Conservation (phyloP, 2,329 filamentous ascomycete genomes). For the Chaetomium sp. region DNA sequence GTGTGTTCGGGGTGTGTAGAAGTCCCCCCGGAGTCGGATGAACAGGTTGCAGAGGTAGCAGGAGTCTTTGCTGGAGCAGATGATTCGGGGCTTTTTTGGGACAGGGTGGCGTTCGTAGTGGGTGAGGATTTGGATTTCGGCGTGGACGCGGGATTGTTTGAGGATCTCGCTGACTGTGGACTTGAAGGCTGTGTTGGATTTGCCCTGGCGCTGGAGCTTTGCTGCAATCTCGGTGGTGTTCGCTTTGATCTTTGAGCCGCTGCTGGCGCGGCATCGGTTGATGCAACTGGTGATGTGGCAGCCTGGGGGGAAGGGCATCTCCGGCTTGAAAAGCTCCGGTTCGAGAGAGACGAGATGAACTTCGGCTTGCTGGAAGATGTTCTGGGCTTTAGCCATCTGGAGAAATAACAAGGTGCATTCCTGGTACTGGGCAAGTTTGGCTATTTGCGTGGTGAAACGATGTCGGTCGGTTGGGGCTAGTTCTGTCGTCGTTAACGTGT, state of each 20-base stretch:
- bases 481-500: neutral
- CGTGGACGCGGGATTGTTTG: slow-evolving; percentile 37
- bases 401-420: slow-evolving; percentile 31
- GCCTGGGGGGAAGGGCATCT: neutral
- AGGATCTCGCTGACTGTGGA: slow-evolving; percentile 7
- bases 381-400: slow-evolving; percentile 27
- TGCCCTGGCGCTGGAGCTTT: neutral
- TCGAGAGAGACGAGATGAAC: slow-evolving; percentile 28
- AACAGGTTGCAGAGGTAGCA: slow-evolving; percentile 47
- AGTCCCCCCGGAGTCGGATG: slow-evolving; percentile 35
- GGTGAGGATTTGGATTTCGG: slow-evolving; percentile 44
- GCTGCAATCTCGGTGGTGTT: neutral
- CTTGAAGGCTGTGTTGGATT: neutral
- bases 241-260: neutral
- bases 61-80: slow-evolving; percentile 44
- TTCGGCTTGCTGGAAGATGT: slow-evolving; percentile 26
- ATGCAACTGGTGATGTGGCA: slow-evolving; percentile 9
- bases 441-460: slow-evolving; percentile 19
- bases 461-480: neutral
- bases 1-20: slow-evolving; percentile 37
- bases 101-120: slow-evolving; percentile 33
- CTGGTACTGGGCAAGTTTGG: slow-evolving; percentile 33
- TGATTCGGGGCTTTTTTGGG: slow-evolving; percentile 32
- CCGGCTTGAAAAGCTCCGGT: slow-evolving; percentile 22
- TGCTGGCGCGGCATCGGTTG: neutral